Conservation (phyloP, 164 flowering plant genomes). For the Houttuynia cordata region DNA sequence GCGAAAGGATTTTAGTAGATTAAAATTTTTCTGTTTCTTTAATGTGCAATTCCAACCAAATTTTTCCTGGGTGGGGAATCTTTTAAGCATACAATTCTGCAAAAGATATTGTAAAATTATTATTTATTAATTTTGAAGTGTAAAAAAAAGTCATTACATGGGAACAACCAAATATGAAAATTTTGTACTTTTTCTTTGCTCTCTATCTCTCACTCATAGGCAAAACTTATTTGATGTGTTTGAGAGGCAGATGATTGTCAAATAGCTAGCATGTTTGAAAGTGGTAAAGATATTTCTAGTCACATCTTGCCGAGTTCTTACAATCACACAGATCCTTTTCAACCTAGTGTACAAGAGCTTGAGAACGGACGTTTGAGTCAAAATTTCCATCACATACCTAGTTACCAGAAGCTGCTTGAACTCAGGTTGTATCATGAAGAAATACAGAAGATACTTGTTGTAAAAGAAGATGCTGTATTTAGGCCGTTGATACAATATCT, state of each 20-base stretch:
- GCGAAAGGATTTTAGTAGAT: no score
- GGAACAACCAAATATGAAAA: no score
- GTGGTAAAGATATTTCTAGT: not conserved
- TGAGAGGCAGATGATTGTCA: conserved; percentile 15
- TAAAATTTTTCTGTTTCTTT: no score
- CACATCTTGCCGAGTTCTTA: not conserved
- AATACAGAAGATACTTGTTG: conserved; percentile 15
- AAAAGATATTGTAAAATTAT: no score
- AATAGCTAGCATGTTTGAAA: conserved; percentile 7
- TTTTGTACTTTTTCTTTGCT: no score
- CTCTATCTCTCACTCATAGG: not conserved
- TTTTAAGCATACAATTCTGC: no score
- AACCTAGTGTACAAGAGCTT: no score
- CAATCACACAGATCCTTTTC: no score
- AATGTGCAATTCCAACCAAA: no score
- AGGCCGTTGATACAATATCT: conserved; percentile 33
- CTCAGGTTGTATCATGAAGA: conserved; percentile 9
- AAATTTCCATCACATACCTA: not conserved
- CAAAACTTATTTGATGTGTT: not conserved
- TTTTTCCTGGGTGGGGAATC: no score
- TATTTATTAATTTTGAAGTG: no score
- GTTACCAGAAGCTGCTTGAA: not conserved
- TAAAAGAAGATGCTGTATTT: conserved; percentile 24
- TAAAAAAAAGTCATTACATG: no score
- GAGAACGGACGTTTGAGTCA: not conserved